Evolutionary conservation across 2,329 filamentous ascomycete genomes (phyloP), one percentile per base, ranked within the genome.

Genomic region (Pseudocercospora fuligena): DNA sequence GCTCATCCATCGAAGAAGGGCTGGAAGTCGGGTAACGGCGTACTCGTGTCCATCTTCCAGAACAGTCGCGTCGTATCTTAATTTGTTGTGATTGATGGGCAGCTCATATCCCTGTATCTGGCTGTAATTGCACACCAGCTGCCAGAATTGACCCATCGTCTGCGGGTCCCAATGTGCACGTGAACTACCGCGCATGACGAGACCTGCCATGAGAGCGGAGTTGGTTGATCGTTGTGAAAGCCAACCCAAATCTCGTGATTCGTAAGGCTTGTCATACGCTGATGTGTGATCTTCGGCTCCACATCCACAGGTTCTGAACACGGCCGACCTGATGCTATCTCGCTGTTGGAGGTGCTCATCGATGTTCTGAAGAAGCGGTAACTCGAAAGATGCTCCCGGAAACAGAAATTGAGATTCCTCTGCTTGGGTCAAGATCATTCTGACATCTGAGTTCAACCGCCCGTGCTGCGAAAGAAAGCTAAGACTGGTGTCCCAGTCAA

Each of bases 401-500:
- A 58, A 53, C 23, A 70, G 66, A 1, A 68, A 40, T 2, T 14
- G 53, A 5, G 51, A 62, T 21, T 53, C 27, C 27, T 54, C 23
- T 1, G 65, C 66, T 43, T 68, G 61, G 16, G 54, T 12, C 25
- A 68, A 57, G 14, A 70, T 61, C 5, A 54, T 49, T n/a, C 49
- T 51, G 23, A 61, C 68, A 29, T 53, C 36, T 36, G 36, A 36
- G 25, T 59, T 11, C 23, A 70, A 56, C 5, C 53, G 33, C 2
- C 63, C 58, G 46, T 70, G 68, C 47, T 70, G 68, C 2, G 63
- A 49, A 16, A 65, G 59, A 25, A 65, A 61, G 1, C 81, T 77
- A 0, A 86, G 68, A 0, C 75, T 11, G 0, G 66, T 1, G 60
- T 82, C 69, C 84, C 84, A 87, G 0, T 14, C 14, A 0, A 83